Evolutionary conservation across 441 rosid species (phyloP).

Genomic region (Adansonia grandidieri): DNA sequence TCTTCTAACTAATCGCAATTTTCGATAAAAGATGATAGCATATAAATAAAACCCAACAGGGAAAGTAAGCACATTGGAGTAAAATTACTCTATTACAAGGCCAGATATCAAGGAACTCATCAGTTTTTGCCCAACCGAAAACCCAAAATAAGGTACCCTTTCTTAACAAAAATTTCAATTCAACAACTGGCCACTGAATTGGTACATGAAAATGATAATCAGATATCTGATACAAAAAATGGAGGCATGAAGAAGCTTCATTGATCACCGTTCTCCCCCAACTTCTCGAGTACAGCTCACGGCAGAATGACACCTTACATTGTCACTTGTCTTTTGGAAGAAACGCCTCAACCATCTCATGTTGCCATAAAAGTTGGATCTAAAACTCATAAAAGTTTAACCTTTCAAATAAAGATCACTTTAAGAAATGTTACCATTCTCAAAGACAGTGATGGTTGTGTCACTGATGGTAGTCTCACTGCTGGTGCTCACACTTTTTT

Average conservation of each 20-base stretch:
- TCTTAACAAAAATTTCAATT: background rate
- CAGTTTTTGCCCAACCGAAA: background rate
- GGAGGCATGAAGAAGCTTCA: background rate
- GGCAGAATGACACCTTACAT: background rate
- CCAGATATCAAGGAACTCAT: background rate
- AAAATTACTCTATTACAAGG: background rate
- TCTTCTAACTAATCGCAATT: too few species aligned
- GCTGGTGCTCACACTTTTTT: conserved; percentile 42
- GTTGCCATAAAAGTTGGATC: background rate
- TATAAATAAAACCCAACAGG: too few species aligned
- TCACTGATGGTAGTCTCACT: conserved; percentile 67
- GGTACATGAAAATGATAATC: background rate
- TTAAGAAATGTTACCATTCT: conserved; percentile 31
- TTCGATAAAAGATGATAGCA: background rate
- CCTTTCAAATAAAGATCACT: background rate
- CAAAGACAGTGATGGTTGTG: conserved; percentile 29
- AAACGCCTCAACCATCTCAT: background rate
- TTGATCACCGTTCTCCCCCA: too few species aligned
- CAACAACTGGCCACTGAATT: background rate
- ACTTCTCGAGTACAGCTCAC: too few species aligned
- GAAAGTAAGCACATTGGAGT: background rate
- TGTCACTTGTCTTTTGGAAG: background rate
- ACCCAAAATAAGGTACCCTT: background rate
- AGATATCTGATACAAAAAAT: background rate
- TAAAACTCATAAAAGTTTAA: background rate